A percentile compares a stretch with the other conserved stretches of the same genome.
Conservation (phyloP, 306 rosid genomes). For the Glycine tomentella region DNA sequence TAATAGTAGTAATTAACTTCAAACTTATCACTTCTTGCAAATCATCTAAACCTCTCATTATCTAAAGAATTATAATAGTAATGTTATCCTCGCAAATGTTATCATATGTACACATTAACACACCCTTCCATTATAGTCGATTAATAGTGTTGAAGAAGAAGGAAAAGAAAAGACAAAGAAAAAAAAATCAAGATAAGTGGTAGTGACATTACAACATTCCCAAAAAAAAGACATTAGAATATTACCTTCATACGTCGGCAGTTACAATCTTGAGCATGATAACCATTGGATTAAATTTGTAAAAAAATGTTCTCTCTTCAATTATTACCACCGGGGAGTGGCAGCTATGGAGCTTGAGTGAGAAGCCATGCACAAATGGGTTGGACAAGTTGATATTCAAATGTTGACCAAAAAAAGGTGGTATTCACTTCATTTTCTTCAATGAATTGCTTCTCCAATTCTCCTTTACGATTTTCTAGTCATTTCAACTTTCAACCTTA, state of each 20-base stretch:
- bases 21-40: not conserved
- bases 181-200: no score
- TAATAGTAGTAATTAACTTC: no score
- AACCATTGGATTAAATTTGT: constrained; percentile 16
- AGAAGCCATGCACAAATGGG: constrained; percentile 16
- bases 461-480: not conserved
- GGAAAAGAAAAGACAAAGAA: not conserved
- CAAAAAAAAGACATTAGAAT: not conserved
- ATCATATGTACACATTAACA: not conserved
- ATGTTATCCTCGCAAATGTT: not conserved
- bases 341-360: not conserved
- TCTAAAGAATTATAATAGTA: not conserved
- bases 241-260: not conserved
- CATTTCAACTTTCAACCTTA: not conserved
- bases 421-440: not conserved
- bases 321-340: not conserved
- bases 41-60: not conserved
- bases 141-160: not conserved
- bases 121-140: not conserved
- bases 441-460: not conserved
- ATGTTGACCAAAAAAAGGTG: not conserved
- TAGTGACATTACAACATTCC: not conserved
- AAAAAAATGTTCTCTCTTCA: not conserved
- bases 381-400: not conserved
- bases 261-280: not conserved